phyloP scores from a whole-genome alignment of 2,329 filamentous ascomycete species.

The Epichloe hybrida region DNA sequence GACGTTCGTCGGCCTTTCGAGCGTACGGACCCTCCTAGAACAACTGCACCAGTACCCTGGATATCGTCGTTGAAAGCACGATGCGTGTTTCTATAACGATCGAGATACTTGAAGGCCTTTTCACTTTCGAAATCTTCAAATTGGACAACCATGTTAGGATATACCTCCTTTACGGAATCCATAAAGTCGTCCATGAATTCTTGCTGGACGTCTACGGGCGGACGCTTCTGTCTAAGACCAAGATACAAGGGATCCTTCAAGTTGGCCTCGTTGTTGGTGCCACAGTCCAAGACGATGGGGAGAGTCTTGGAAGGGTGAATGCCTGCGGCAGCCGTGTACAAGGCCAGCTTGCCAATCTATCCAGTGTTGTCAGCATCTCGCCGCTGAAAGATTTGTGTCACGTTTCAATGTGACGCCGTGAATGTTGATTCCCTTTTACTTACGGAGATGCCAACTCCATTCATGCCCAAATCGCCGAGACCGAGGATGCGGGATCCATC shows the following conservation, averaged over 20 bases:
- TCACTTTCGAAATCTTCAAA: constrained; percentile 96
- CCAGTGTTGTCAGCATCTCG: neutral
- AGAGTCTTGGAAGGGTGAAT: constrained; percentile 81
- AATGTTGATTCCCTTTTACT: constrained; percentile 18
- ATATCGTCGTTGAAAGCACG: constrained; percentile 99
- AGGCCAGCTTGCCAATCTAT: constrained; percentile 77
- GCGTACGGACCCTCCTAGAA: constrained; percentile 58
- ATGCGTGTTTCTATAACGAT: constrained; percentile 76
- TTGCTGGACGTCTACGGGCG: constrained; percentile 63
- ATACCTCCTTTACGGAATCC: constrained; percentile 68
- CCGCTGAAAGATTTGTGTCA: neutral
- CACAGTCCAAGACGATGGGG: constrained; percentile 54
- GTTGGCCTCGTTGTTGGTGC: constrained; percentile 53
- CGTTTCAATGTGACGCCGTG: neutral
- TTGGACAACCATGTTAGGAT: constrained; percentile 60
- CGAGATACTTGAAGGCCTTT: constrained; percentile 81
- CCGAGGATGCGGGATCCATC: constrained; percentile 89
- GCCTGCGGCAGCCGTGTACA: constrained; percentile 91
- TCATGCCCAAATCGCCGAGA: constrained; percentile 87
- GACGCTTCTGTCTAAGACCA: constrained; percentile 72
- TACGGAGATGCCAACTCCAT: constrained; percentile 93
- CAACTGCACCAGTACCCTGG: constrained; percentile 91
- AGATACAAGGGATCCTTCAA: constrained; percentile 68
- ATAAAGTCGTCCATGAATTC: constrained; percentile 98
- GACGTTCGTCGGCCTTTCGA: neutral